Base-by-base conservation (phyloP, 495 filamentous ascomycete species). In the Amniculicola lignicola region DNA sequence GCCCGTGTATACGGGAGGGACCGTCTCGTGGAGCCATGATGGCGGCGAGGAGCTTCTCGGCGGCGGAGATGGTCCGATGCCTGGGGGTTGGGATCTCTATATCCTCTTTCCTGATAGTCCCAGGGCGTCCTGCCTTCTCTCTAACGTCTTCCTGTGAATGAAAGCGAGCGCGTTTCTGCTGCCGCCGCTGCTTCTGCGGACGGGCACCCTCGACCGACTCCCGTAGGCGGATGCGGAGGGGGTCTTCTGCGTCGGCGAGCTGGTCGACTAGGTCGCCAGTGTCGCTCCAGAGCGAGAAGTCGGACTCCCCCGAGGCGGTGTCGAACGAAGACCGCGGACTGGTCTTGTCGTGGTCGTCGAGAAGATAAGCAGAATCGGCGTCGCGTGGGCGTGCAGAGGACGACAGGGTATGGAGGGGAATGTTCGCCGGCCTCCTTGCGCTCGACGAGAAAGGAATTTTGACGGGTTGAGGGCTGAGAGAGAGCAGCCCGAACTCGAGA, bases 191-290 rank as follows among this genome's bases (percentile, higher is more conserved):
- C 65, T 61, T 65, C 14, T 57, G 61, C 42, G 67, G 70, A 42
- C 73, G 72, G 49, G 78, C 75, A 55, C 82, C 81, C 67, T 85
- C 80, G 29, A 84, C 71, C 54, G 82, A 82, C 45, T 81, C 76
- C 65, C 75, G 77, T 50, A 89, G 74, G 52, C 75, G 79, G 65
- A 81, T 78, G 59, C 79, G 82, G 53, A 90, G 72, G 43, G 89
- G 86, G 71, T 94, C 87, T 70, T 93, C 87, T 57, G 82, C 80
- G 72, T 84, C 87, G 47, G 81, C 84, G 61, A 90, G 78, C 77
- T 94, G 91, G 74, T 95, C 90, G 61, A 87, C 87, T 54, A 97
- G 80, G 73, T 96, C 93, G 46, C 90, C 93, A 41, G 90, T 93
- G 66, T 95, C 89, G 67, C 88, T 88, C 90, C 89, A 95, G 50